Percentiles rank a stretch among this genome's conserved stretches.
phyloP scores from a whole-genome alignment of 768 basidiomycete species.

The Phylloporus arenicola region DNA sequence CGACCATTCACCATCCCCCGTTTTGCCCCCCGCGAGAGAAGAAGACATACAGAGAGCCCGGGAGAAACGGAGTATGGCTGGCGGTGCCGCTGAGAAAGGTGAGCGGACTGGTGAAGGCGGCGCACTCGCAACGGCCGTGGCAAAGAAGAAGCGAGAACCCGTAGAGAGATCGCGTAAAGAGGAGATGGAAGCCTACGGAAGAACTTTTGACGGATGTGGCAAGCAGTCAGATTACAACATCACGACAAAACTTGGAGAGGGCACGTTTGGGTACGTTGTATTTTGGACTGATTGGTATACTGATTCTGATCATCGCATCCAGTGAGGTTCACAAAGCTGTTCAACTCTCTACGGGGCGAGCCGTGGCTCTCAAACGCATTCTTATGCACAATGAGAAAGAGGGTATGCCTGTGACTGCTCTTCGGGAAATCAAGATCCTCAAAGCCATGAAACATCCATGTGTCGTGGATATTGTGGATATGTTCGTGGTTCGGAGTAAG shows the following conservation, averaged over 20 bases:
- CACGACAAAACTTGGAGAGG: slow-evolving; percentile 88
- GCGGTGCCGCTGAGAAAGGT: slow-evolving; percentile 6
- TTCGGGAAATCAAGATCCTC: slow-evolving; percentile 95
- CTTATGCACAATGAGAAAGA: slow-evolving; percentile 96
- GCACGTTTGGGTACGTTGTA: slow-evolving; percentile 86
- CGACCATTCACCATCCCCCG: slow-evolving; percentile 41
- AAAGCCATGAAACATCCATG: slow-evolving; percentile 84
- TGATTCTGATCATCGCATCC: slow-evolving; percentile 6
- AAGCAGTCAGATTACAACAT: slow-evolving; percentile 70
- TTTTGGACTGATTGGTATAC: neutral
- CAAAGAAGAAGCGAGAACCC: slow-evolving; percentile 37
- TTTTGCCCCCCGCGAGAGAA: slow-evolving; percentile 30
- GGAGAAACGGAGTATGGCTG: slow-evolving; percentile 17
- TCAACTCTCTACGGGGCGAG: slow-evolving; percentile 50
- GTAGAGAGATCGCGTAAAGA: slow-evolving; percentile 54
- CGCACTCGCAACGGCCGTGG: neutral
- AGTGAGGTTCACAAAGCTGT: slow-evolving; percentile 91
- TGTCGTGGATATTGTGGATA: slow-evolving; percentile 84
- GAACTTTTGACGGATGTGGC: slow-evolving; percentile 65
- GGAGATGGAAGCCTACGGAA: slow-evolving; percentile 64
- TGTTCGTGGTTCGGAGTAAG: slow-evolving; percentile 83
- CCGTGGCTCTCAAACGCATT: slow-evolving; percentile 90
- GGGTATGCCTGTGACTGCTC: slow-evolving; percentile 94
- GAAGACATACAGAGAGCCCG: slow-evolving; percentile 23
- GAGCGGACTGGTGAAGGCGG: slow-evolving; percentile 3